A percentile compares a stretch with the other conserved stretches of the same genome.
Evolutionary conservation across 2,329 filamentous ascomycete genomes (phyloP).

Genomic region (Pseudopyricularia cyperi): DNA sequence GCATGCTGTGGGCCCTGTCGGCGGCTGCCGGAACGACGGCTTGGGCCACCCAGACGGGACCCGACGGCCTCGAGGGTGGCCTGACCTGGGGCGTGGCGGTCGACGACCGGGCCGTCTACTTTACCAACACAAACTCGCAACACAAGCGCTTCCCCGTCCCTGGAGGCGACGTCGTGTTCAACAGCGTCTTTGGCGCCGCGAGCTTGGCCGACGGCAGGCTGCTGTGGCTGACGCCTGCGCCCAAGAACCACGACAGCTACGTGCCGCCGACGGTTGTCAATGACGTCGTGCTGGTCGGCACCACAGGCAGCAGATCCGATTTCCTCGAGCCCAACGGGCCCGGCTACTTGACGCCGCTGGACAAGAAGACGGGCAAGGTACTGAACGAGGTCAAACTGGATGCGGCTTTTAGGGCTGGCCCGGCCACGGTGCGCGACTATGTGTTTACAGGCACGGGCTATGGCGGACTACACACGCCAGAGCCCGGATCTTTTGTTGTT

Average conservation of each 20-base stretch:
- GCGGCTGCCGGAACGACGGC: constrained; percentile 11
- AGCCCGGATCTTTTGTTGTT: background rate
- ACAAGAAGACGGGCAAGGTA: constrained; percentile 4
- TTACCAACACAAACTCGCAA: constrained; percentile 12
- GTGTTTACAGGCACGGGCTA: constrained; percentile 9
- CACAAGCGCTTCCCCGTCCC: constrained; percentile 4
- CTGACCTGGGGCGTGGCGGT: constrained; percentile 18
- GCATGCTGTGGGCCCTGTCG: constrained; percentile 13
- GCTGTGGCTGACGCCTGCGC: constrained; percentile 8
- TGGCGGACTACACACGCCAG: background rate
- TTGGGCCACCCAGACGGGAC: constrained; percentile 14
- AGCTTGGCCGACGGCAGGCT: constrained; percentile 6
- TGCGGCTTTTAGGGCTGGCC: constrained; percentile 3
- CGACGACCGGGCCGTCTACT: constrained; percentile 16
- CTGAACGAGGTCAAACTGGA: constrained; percentile 4
- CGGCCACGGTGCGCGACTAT: constrained; percentile 6
- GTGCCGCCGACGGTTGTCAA: constrained; percentile 8
- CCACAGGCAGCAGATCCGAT: background rate
- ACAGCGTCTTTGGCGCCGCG: constrained; percentile 7
- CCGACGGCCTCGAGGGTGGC: constrained; percentile 12
- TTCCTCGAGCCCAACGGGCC: background rate
- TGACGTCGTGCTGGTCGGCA: constrained; percentile 7
- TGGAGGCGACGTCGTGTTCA: constrained; percentile 2
- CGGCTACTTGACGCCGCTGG: constrained; percentile 3
- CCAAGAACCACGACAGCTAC: constrained; percentile 1